Percentiles rank a stretch among this genome's conserved stretches.
phyloP scores from a whole-genome alignment of 768 basidiomycete genomes.

The Thelephora ganbajun region DNA sequence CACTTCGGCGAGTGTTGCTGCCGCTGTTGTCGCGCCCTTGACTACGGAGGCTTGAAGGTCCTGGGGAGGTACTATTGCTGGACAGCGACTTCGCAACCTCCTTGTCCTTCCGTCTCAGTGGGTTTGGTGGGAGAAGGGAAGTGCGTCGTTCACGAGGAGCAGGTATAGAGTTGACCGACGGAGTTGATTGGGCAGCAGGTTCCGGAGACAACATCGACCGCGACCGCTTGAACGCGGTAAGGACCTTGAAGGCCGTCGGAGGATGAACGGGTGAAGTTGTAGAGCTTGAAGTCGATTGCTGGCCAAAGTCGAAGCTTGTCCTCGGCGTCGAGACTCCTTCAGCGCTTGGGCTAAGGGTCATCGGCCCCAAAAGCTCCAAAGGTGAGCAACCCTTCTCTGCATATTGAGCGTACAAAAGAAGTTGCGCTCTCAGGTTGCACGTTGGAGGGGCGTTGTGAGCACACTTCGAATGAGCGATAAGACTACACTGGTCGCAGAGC shows the following conservation, averaged over 20 bases:
- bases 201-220: conserved; percentile 41
- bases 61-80: conserved; percentile 42
- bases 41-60: conserved; percentile 41
- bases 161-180: conserved; percentile 12
- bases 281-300: conserved; percentile 17
- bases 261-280: conserved; percentile 22
- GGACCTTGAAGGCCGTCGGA: conserved; percentile 50
- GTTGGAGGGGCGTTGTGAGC: conserved; percentile 59
- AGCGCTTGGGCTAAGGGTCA: conserved; percentile 33
- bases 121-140: conserved; percentile 11
- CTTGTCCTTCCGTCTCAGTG: conserved; percentile 20
- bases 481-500: conserved; percentile 78
- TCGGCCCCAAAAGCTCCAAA: conserved; percentile 28
- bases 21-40: conserved; percentile 32
- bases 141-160: conserved; percentile 13
- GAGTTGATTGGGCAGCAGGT: conserved; percentile 17
- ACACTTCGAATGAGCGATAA: conserved; percentile 78
- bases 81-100: conserved; percentile 45
- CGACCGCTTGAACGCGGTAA: conserved; percentile 51
- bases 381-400: conserved; percentile 55
- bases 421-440: conserved; percentile 70
- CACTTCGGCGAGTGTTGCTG: conserved; percentile 27
- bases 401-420: conserved; percentile 67
- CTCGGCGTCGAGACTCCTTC: conserved; percentile 36
- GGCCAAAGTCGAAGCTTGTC: conserved; percentile 29